Base-by-base conservation (phyloP, 1,139 yeast species). In the Diutina siamensis region DNA sequence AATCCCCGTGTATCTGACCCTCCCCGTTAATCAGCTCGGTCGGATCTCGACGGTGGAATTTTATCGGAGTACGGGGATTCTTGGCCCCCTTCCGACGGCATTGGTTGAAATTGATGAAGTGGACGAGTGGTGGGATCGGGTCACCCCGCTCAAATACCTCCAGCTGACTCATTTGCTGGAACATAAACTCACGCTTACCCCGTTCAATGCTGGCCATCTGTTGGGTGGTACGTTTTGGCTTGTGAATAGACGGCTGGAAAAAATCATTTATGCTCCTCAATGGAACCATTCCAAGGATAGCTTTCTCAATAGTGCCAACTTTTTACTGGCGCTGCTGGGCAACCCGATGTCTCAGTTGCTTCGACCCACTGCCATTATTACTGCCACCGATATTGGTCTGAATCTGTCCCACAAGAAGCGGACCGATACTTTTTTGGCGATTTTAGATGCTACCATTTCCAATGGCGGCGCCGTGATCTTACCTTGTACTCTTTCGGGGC, bases 231-330 rank as follows among this genome's bases (percentile, higher is more conserved):
- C 87, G 0, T 75, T 83, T 47, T 92, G 97, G 97, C 67, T 83
- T 42, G 64, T 89, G 21, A 74, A 77, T 46, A 80, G 80, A 52
- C 80, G 83, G 52, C 74, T 82, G 22, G 97, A 92, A 52, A 83
- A 82, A 51, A 68, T 88, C 17, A 69, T 92, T 2, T 87, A 88
- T 61, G 95, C 97, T 0, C 92, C 94, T 3, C 80, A 86, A 44
- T 92, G 98, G 97, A 89, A 89, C 59, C 98, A 92, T 60, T 82
- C 97, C 1, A 79, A 80, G 51, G 97, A 92, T 56, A 75, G 86
- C 0, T 89, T 88, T 55, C 65, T 92, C 48, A 84, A 83, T 54
- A 77, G 85, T 48, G 92, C 97, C n/a, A 78, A 83, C 15, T 72
- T 88, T 46, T 63, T 84, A 44, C 61, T 71, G 8, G 51, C 66